Percentiles rank a stretch among this genome's conserved stretches.
Evolutionary conservation across 768 basidiomycete species (phyloP).

Genomic region (Leucocoprinus birnbaumii): DNA sequence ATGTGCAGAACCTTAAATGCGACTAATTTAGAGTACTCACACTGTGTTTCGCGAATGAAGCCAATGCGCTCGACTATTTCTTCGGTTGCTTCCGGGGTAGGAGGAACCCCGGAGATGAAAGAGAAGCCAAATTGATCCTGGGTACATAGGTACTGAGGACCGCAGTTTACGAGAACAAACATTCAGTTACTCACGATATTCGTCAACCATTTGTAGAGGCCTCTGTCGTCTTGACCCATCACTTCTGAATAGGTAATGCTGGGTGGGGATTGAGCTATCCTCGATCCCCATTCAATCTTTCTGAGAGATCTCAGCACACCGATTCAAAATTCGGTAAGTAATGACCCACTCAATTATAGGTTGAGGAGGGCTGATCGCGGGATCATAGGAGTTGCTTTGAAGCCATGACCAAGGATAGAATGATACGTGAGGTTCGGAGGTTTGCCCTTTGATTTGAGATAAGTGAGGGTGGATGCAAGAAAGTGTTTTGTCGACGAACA

Average conservation of each 20-base stretch:
- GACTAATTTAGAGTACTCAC: conserved; percentile 19
- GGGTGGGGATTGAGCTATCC: conserved; percentile 73
- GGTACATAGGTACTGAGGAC: neutral
- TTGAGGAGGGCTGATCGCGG: conserved; percentile 37
- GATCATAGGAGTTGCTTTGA: conserved; percentile 75
- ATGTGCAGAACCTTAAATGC: neutral
- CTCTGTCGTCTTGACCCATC: conserved; percentile 62
- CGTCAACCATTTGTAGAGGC: conserved; percentile 77
- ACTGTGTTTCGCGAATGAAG: conserved; percentile 84
- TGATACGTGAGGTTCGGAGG: conserved; percentile 65
- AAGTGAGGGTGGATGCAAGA: neutral
- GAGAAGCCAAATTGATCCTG: conserved; percentile 90
- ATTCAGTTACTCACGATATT: conserved; percentile 59
- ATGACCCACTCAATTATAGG: conserved; percentile 41
- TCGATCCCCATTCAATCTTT: conserved; percentile 79
- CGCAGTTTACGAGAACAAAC: neutral
- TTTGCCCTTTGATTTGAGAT: conserved; percentile 42
- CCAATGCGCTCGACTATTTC: conserved; percentile 71
- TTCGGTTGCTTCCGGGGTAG: conserved; percentile 83
- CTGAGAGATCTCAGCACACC: conserved; percentile 24
- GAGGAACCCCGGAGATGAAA: conserved; percentile 78
- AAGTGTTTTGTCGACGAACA: conserved; percentile 47
- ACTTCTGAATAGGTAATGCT: conserved; percentile 69
- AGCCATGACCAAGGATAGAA: conserved; percentile 90
- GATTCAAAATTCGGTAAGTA: neutral